Percentiles rank a stretch among this genome's conserved stretches.
These are phyloP conservation scores for Cutaneotrichosporon cavernicola DNA, from an alignment of 1,284 basidiomycete genomes.

Conservation along the genomic window DNA sequence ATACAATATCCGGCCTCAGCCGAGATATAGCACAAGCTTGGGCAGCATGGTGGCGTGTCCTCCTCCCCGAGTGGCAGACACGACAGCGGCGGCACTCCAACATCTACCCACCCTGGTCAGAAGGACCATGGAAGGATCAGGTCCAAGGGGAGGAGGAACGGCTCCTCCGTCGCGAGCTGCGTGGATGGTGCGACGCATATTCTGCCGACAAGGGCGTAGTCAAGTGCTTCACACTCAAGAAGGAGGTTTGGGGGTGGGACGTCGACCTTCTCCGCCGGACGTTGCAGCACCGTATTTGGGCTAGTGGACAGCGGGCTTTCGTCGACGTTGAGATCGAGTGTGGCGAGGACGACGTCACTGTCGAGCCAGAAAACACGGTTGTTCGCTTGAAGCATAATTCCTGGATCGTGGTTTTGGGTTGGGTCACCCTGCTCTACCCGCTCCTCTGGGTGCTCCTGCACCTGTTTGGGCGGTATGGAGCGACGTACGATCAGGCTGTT, in stretches of 20 bases:
- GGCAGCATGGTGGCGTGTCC: background rate
- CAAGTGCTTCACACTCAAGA: conserved; percentile 66
- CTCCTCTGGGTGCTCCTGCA: conserved; percentile 58
- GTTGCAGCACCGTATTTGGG: conserved; percentile 58
- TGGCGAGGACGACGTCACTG: conserved; percentile 54
- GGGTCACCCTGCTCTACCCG: conserved; percentile 66
- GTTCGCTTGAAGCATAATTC: conserved; percentile 62
- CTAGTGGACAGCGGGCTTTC: conserved; percentile 60
- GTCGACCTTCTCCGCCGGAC: conserved; percentile 52
- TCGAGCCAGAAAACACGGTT: conserved; percentile 63
- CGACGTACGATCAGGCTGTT: background rate
- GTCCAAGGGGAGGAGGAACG: background rate
- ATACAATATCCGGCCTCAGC: background rate
- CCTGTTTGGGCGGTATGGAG: conserved; percentile 5
- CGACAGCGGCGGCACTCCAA: background rate
- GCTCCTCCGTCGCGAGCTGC: conserved; percentile 39
- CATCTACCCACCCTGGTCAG: background rate
- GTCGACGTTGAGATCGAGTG: conserved; percentile 52
- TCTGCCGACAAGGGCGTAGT: conserved; percentile 62
- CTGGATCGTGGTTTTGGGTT: conserved; percentile 65
- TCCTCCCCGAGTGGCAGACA: background rate
- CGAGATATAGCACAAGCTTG: background rate
- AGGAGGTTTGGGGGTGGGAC: conserved; percentile 71
- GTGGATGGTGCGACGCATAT: conserved; percentile 70
- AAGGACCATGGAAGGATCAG: background rate